Base-by-base conservation (phyloP, 164 flowering plant genomes). In the Umbilicus rupestris region DNA sequence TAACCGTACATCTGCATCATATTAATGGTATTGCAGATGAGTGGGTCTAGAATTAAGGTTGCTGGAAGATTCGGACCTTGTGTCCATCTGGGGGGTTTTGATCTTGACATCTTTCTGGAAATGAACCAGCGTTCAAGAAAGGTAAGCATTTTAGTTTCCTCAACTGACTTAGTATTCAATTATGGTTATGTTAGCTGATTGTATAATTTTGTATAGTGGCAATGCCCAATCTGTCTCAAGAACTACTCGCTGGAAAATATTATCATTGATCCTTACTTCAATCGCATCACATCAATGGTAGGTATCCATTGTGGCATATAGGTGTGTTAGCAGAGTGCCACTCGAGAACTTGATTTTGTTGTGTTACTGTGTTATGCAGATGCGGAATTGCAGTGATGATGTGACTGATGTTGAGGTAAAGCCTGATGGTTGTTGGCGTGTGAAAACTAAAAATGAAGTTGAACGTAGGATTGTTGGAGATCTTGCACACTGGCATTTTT, bases 381-480 rank as follows among this genome's bases (percentile, higher is more conserved):
- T 95, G 92, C 72, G 58, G 24, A 62, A 75, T 67, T 92, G 90
- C 76, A 92, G 88, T 30, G 99, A 95, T 82, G 99, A 95, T 75
- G 75, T 86, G 10, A 83, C 86, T 29, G 97, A 95, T 68, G 83
- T 95, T 70, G 97, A 95, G 49, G 87, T 88, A 73, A 95, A 85
- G 78, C 96, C 97, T 67, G 97, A 95, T 78, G 97, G 97, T 47
- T 85, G 87, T 68, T 95, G 99, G 99, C 97, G 96, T 70, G 97
- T 78, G 7, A 95, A 86, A 74, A 68, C 73, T 19, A 78, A 75
- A 69, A 73, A 64, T 65, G 99, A 86, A 60, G 75, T 55, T 79
- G 95, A 88, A 45, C 78, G 78, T 14, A 73, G 74, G 60, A 81
- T 72, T 35, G 75, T 73, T 41, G 85, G 84, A 28, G 87, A 85